Evolutionary conservation across 306 rosid genomes (phyloP).

Genomic region (Pyrus pyrifolia): DNA sequence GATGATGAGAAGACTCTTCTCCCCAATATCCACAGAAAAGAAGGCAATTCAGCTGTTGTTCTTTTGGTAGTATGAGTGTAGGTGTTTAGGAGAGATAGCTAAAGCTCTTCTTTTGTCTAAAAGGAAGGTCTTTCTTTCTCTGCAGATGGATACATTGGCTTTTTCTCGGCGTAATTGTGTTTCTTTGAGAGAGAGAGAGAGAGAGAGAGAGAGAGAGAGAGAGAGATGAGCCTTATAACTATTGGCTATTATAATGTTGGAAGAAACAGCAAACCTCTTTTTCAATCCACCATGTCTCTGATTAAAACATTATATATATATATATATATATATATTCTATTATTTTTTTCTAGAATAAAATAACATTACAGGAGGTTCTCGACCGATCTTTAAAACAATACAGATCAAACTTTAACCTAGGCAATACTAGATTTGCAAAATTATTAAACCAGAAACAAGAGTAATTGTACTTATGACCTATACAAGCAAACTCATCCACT

Average conservation of each 20-base stretch:
- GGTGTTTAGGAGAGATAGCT: background rate
- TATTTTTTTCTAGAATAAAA: no score
- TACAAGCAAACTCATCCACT: no score
- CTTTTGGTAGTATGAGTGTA: background rate
- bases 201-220: no score
- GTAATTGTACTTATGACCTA: no score
- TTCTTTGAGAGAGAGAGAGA: background rate
- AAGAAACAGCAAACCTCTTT: background rate
- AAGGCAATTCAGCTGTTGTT: background rate
- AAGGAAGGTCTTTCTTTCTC: background rate
- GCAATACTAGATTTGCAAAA: no score
- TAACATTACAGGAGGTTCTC: no score
- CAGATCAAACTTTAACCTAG: no score
- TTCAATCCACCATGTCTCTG: background rate
- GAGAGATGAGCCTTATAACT: no score
- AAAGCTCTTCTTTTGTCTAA: background rate
- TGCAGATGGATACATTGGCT: background rate
- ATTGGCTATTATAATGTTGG: background rate
- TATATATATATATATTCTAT: no score
- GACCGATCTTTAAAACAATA: no score
- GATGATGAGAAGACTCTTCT: background rate
- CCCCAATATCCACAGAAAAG: background rate
- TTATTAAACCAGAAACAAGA: no score
- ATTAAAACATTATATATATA: no score
- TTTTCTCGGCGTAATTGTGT: background rate